Percentiles rank a stretch among this genome's conserved stretches.
These are phyloP conservation scores for Vitis cinerea DNA, from an alignment of 164 flowering plant species.

Conservation along the genomic window DNA sequence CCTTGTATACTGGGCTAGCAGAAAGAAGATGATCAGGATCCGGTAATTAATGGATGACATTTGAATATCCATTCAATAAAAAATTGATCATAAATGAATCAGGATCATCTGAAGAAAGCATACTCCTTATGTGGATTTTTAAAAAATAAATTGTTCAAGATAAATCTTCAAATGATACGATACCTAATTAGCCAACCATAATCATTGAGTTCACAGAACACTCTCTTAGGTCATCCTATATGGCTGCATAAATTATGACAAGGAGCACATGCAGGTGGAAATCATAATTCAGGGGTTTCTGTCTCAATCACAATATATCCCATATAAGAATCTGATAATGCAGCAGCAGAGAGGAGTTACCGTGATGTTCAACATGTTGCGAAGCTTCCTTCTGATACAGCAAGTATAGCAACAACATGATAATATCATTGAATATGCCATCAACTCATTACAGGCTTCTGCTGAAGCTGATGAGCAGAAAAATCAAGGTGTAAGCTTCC, in stretches of 20 bases:
- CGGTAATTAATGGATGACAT: background rate
- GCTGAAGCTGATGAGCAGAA: slow-evolving; percentile 63
- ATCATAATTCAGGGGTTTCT: too few species aligned
- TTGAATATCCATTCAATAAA: background rate
- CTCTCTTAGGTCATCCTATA: background rate
- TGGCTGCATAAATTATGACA: background rate
- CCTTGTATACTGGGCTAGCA: background rate
- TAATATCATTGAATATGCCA: slow-evolving; percentile 91
- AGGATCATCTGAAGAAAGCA: background rate
- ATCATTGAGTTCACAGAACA: background rate
- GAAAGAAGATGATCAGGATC: background rate
- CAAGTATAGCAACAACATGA: slow-evolving; percentile 98
- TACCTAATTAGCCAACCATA: background rate
- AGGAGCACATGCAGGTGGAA: background rate
- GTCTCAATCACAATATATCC: too few species aligned
- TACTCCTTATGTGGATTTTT: too few species aligned
- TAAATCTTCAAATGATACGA: background rate
- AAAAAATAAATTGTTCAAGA: too few species aligned
- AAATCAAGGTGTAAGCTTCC: slow-evolving; percentile 1
- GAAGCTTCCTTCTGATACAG: slow-evolving; percentile 90
- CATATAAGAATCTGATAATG: background rate
- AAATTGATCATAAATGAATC: background rate
- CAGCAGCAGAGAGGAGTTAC: slow-evolving; percentile 34
- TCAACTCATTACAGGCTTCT: slow-evolving; percentile 90
- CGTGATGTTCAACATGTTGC: slow-evolving; percentile 73